Percentiles rank a stretch among this genome's conserved stretches.
These are phyloP conservation scores for Phaffia tasmanica DNA, from an alignment of 768 basidiomycete genomes.

Conservation along the genomic window DNA sequence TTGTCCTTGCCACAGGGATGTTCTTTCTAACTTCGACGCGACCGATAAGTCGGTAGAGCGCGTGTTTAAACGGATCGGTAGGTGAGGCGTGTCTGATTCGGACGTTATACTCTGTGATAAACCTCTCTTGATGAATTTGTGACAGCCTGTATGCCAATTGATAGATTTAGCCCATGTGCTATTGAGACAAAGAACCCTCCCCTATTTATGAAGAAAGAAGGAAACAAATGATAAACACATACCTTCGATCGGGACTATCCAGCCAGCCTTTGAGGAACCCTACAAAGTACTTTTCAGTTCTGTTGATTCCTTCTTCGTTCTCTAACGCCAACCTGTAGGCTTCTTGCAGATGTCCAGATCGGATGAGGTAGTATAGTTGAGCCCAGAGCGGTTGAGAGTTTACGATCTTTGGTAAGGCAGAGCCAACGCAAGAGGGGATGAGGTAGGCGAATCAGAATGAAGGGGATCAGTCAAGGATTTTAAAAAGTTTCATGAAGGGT, in stretches of 20 bases:
- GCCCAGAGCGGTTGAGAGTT: constrained; percentile 87
- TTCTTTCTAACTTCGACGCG: constrained; percentile 76
- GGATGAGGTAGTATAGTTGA: constrained; percentile 78
- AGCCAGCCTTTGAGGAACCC: constrained; percentile 73
- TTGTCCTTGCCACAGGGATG: constrained; percentile 76
- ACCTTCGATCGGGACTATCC: constrained; percentile 68
- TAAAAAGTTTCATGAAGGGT: background rate
- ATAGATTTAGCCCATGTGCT: background rate
- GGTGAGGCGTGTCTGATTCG: constrained; percentile 52
- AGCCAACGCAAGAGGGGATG: constrained; percentile 12
- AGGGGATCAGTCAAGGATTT: background rate
- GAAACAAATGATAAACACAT: constrained; percentile 29
- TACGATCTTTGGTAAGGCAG: constrained; percentile 48
- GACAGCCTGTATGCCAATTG: constrained; percentile 31
- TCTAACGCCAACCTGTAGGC: constrained; percentile 64
- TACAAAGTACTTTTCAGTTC: constrained; percentile 71
- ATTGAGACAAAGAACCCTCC: constrained; percentile 17
- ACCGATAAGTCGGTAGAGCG: constrained; percentile 89
- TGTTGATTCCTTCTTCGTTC: constrained; percentile 52
- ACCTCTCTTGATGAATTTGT: constrained; percentile 49
- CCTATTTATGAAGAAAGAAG: background rate
- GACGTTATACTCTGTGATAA: constrained; percentile 46
- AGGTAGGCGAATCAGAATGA: background rate
- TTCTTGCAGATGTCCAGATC: constrained; percentile 70
- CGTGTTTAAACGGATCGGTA: constrained; percentile 87